These are phyloP conservation scores for Apiotrichum sp. DNA, from an alignment of 1,284 basidiomycete genomes.

Conservation along the genomic window DNA sequence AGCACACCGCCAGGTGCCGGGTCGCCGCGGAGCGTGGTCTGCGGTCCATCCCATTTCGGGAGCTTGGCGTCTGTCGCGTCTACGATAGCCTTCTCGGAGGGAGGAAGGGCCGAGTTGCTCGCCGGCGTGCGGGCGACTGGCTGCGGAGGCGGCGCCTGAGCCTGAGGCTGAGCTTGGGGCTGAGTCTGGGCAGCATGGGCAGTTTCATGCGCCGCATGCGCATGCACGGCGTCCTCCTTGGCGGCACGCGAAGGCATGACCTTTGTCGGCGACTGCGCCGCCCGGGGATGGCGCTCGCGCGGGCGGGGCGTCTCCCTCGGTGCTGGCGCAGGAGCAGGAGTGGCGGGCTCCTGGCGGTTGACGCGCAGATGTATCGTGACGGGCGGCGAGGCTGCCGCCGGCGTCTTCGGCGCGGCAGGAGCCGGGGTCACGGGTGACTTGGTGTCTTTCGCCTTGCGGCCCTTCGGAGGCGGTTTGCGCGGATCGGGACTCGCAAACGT, in stretches of 20 bases:
- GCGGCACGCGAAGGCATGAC: background rate
- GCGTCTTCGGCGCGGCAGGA: background rate
- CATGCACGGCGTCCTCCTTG: background rate
- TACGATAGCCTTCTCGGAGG: slow-evolving; percentile 25
- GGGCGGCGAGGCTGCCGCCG: background rate
- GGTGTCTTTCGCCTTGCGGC: background rate
- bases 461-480: slow-evolving; percentile 6
- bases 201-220: too few species aligned
- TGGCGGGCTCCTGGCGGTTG: background rate
- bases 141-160: background rate
- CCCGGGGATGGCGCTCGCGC: background rate
- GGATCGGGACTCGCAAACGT: slow-evolving; percentile 21
- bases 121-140: background rate
- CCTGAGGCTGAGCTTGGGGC: background rate
- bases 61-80: slow-evolving; percentile 33
- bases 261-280: background rate
- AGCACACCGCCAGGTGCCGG: slow-evolving; percentile 28
- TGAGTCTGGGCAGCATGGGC: too few species aligned
- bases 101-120: background rate
- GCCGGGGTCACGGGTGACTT: background rate
- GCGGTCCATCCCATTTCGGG: slow-evolving; percentile 39
- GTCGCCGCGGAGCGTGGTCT: slow-evolving; percentile 26
- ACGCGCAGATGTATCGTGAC: slow-evolving; percentile 12
- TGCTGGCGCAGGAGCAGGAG: too few species aligned
- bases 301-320: background rate